Evolutionary conservation across 371 early-diverging fungal genomes (phyloP).

Genomic region (Mucor saturninus): DNA sequence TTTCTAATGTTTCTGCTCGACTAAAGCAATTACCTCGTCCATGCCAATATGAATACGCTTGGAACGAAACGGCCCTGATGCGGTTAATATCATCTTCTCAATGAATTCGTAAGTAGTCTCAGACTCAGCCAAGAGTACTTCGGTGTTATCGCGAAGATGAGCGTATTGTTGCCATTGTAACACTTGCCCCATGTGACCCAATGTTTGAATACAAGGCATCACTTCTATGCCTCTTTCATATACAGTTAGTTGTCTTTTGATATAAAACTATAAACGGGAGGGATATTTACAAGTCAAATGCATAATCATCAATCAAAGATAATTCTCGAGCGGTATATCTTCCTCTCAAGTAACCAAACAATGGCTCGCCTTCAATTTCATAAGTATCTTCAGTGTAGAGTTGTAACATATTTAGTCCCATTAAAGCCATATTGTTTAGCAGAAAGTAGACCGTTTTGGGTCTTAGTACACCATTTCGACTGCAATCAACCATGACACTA

Average conservation of each 20-base stretch:
- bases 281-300: slow-evolving; percentile 60
- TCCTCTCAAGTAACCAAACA: slow-evolving; percentile 85
- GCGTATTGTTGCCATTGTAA: slow-evolving; percentile 88
- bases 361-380: slow-evolving; percentile 77
- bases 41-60: slow-evolving; percentile 85
- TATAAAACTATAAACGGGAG: not conserved
- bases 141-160: slow-evolving; percentile 77
- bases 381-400: slow-evolving; percentile 92
- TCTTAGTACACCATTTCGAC: slow-evolving; percentile 77
- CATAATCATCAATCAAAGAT: slow-evolving; percentile 76
- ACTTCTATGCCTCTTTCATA: slow-evolving; percentile 77
- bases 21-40: slow-evolving; percentile 65
- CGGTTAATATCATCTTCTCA: slow-evolving; percentile 72
- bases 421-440: slow-evolving; percentile 74
- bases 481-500: slow-evolving; percentile 87
- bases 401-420: slow-evolving; percentile 86
- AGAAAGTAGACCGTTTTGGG: slow-evolving; percentile 65
- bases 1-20: not conserved
- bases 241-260: not conserved
- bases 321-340: slow-evolving; percentile 75
- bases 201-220: slow-evolving; percentile 88
- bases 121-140: slow-evolving; percentile 72
- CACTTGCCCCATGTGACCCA: slow-evolving; percentile 89
- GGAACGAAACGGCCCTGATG: slow-evolving; percentile 72
- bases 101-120: slow-evolving; percentile 83